phyloP scores from a whole-genome alignment of 2,329 filamentous ascomycete species.

The Fusarium anguioides region DNA sequence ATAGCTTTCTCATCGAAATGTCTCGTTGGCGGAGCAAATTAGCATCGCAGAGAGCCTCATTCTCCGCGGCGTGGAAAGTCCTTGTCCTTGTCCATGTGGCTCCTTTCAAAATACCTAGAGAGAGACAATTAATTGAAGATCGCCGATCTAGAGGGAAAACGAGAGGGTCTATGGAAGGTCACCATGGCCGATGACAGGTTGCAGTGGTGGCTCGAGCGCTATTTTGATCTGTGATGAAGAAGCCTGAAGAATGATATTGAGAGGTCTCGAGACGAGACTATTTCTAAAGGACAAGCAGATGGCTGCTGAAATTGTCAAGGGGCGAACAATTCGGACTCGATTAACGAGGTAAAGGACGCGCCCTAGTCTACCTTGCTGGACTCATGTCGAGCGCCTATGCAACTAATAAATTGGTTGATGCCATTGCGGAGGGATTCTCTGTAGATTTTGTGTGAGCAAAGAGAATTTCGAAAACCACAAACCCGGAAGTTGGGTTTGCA shows the following conservation, averaged over 20 bases:
- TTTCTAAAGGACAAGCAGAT: not conserved
- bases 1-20: constrained; percentile 27
- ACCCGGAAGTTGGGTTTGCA: constrained; percentile 18
- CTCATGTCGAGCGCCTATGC: not conserved
- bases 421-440: constrained; percentile 11
- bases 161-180: constrained; percentile 20
- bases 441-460: not conserved
- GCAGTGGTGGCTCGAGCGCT: constrained; percentile 33
- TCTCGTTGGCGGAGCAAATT: constrained; percentile 10
- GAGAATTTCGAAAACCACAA: not conserved
- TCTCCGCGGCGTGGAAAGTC: constrained; percentile 7
- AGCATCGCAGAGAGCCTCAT: constrained; percentile 8
- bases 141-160: constrained; percentile 40
- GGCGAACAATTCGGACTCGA: not conserved
- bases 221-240: constrained; percentile 14
- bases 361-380: not conserved
- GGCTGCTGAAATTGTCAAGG: not conserved
- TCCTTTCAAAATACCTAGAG: constrained; percentile 16
- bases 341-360: not conserved
- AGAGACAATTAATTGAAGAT: constrained; percentile 31
- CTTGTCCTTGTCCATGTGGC: constrained; percentile 7
- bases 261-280: not conserved
- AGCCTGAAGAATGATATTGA: constrained; percentile 3
- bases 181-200: constrained; percentile 10
- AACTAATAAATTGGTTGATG: not conserved